Conservation (phyloP, 2,329 filamentous ascomycete species). For the Penicillium sp. region DNA sequence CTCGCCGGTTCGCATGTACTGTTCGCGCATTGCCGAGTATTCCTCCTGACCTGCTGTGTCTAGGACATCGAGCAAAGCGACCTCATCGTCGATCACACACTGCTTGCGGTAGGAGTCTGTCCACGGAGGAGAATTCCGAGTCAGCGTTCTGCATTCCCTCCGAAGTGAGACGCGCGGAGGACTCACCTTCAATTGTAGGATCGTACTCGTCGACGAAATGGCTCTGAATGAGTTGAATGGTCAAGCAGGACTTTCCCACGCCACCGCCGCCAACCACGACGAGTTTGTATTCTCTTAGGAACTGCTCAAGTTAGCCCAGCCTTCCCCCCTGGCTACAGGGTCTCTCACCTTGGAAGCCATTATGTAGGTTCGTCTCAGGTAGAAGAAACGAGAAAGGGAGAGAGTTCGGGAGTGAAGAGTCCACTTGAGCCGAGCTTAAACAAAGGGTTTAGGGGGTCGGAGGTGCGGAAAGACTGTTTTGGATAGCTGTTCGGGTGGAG, state of each 20-base stretch:
- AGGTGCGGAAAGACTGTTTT: constrained; percentile 13
- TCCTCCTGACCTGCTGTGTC: constrained; percentile 98
- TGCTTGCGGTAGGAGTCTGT: constrained; percentile 99
- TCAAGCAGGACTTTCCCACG: constrained; percentile 98
- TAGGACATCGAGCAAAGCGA: constrained; percentile 94
- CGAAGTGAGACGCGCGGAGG: background rate
- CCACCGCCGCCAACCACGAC: constrained; percentile 97
- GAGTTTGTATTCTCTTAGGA: constrained; percentile 89
- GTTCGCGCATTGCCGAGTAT: constrained; percentile 98
- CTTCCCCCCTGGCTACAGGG: background rate
- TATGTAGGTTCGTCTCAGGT: constrained; percentile 12
- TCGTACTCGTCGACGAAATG: constrained; percentile 99
- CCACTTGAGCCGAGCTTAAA: constrained; percentile 4
- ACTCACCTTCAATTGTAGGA: constrained; percentile 89
- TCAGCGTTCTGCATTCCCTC: background rate
- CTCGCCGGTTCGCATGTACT: constrained; percentile 99
- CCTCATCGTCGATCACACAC: constrained; percentile 97
- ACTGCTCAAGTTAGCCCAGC: constrained; percentile 52
- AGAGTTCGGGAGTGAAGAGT: constrained; percentile 17
- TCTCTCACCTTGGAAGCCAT: constrained; percentile 28
- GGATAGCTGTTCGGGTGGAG: constrained; percentile 2
- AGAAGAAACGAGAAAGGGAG: constrained; percentile 6
- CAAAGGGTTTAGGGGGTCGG: constrained; percentile 17
- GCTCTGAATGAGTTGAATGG: constrained; percentile 91
- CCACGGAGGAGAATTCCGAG: constrained; percentile 3